These are phyloP conservation scores for Ustilago shanxiensis DNA, from an alignment of 1,284 basidiomycete genomes.

Conservation along the genomic window DNA sequence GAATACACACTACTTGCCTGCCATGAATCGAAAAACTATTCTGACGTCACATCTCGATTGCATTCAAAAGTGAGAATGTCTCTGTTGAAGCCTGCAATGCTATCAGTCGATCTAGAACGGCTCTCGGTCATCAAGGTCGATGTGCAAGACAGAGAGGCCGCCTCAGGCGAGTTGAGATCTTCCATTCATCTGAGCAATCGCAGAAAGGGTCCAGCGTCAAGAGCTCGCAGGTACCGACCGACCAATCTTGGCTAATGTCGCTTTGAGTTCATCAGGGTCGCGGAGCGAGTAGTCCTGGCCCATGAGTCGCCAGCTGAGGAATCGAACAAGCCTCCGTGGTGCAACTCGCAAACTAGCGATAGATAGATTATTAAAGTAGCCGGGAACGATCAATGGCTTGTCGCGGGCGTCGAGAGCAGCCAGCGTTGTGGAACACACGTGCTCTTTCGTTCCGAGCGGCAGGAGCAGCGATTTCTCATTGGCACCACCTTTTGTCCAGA, in stretches of 20 bases:
- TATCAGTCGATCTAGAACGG: too few relatives aligned
- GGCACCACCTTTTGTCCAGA: conserved; percentile 40
- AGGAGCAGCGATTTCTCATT: conserved; percentile 20
- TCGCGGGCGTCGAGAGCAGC: conserved; percentile 25
- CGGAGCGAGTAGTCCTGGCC: conserved; percentile 30
- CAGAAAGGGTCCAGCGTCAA: too few relatives aligned
- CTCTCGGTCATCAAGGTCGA: too few relatives aligned
- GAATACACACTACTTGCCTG: too few relatives aligned
- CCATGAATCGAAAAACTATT: too few relatives aligned
- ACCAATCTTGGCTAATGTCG: conserved; percentile 20
- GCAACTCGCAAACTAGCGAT: conserved; percentile 25
- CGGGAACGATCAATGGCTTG: conserved; percentile 40
- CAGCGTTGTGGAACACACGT: conserved; percentile 34
- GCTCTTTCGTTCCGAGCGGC: conserved; percentile 29
- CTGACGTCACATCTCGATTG: too few relatives aligned
- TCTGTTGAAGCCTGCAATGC: too few relatives aligned
- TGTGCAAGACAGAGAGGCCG: too few relatives aligned
- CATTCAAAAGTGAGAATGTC: too few relatives aligned
- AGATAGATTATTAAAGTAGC: conserved; percentile 36
- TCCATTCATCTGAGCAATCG: too few relatives aligned
- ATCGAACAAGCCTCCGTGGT: conserved; percentile 31
- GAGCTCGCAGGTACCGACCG: conserved; percentile 14
- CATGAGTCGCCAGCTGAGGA: conserved; percentile 30
- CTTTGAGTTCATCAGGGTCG: conserved; percentile 35
- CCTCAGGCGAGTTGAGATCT: too few relatives aligned